These are phyloP conservation scores for Papiliotrema nemorosa DNA, from an alignment of 1,284 basidiomycete genomes.

Conservation along the genomic window DNA sequence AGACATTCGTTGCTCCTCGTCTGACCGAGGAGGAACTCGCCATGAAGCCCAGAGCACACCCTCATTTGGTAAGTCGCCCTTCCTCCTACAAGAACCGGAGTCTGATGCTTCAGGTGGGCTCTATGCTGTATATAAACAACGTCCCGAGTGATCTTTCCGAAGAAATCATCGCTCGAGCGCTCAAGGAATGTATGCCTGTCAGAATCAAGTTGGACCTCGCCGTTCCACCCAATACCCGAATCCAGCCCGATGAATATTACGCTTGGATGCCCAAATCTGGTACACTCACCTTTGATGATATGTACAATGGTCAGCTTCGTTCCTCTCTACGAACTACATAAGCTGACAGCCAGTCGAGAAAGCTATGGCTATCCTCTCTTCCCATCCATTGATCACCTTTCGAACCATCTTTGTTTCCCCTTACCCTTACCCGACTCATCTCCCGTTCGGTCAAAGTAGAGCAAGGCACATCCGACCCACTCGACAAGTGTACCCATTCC, in stretches of 20 bases:
- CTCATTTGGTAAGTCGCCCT: conserved; percentile 16
- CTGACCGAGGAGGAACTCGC: background rate
- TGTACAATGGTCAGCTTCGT: conserved; percentile 15
- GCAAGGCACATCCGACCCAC: conserved; percentile 31
- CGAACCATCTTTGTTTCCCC: conserved; percentile 59
- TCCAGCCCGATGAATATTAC: conserved; percentile 35
- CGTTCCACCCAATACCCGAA: conserved; percentile 17
- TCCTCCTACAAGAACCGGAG: no score
- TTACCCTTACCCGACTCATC: conserved; percentile 60
- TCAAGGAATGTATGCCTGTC: conserved; percentile 25
- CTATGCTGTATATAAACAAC: conserved; percentile 26
- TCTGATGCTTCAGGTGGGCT: conserved; percentile 10
- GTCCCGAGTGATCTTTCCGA: conserved; percentile 25
- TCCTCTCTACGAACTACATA: background rate
- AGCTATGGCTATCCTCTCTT: conserved; percentile 74
- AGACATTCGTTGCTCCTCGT: no score
- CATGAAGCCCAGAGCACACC: conserved; percentile 11
- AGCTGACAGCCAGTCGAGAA: conserved; percentile 56
- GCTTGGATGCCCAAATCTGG: conserved; percentile 39
- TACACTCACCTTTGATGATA: conserved; percentile 23
- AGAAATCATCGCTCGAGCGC: conserved; percentile 18
- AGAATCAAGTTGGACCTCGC: conserved; percentile 20
- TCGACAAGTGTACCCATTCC: conserved; percentile 3
- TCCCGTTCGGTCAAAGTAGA: conserved; percentile 55
- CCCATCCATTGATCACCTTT: conserved; percentile 62